A percentile compares a stretch with the other conserved stretches of the same genome.
phyloP scores from a whole-genome alignment of 257 asterid species.

The Fraxinus anomala region DNA sequence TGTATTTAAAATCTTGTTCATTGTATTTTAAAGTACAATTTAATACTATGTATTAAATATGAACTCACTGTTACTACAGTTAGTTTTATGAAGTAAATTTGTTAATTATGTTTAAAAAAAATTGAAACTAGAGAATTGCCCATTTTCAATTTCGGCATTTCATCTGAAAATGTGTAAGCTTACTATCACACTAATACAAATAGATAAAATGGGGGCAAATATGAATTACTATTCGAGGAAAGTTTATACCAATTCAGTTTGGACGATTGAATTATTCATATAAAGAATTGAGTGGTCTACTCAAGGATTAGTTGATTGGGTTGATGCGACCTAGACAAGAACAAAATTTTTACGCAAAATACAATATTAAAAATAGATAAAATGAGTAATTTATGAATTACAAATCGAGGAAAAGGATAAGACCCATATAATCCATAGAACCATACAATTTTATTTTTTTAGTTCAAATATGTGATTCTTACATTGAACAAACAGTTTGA shows the following conservation, averaged over 20 bases:
- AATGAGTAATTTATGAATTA: not conserved
- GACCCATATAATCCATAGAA: no score
- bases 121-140: no score
- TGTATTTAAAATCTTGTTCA: not conserved
- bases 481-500: conserved; percentile 3
- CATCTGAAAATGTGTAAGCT: no score
- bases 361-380: not conserved
- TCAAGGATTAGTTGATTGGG: not conserved
- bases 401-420: no score
- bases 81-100: no score
- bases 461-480: conserved; percentile 6
- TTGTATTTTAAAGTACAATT: not conserved
- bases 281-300: not conserved
- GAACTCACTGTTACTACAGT: not conserved
- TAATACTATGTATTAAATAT: not conserved
- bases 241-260: not conserved
- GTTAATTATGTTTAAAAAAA: no score
- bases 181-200: not conserved
- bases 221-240: no score
- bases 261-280: no score
- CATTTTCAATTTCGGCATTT: no score
- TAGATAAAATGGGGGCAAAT: not conserved
- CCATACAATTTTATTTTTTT: not conserved
- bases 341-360: not conserved
- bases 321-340: not conserved